Evolutionary conservation across 352 stramenopile species (phyloP).

Genomic region (Pythium monospermum): DNA sequence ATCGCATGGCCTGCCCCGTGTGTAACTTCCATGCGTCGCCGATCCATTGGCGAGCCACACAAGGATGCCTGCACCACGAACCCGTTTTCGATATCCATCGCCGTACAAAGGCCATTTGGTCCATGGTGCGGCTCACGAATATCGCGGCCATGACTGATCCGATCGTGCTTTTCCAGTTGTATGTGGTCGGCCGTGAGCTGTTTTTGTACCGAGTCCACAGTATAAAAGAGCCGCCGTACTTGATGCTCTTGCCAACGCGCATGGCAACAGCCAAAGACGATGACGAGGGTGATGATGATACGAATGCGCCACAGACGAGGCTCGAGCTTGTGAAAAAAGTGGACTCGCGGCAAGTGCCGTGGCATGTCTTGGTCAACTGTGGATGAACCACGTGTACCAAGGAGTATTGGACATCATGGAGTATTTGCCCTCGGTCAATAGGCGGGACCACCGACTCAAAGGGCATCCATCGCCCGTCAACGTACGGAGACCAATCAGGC

Average conservation of each 20-base stretch:
- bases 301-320: neutral
- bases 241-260: no score
- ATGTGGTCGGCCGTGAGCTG: no score
- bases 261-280: no score
- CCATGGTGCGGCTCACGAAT: neutral
- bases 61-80: constrained; percentile 11
- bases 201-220: no score
- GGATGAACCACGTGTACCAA: neutral
- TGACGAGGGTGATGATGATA: neutral
- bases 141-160: neutral
- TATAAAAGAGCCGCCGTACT: no score
- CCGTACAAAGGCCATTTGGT: neutral
- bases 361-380: constrained; percentile 9
- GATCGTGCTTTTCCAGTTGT: neutral
- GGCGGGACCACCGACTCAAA: no score
- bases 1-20: neutral
- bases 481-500: no score
- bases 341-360: constrained; percentile 2
- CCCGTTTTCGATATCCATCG: constrained; percentile 1
- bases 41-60: constrained; percentile 7
- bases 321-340: neutral
- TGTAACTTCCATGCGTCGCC: constrained; percentile 1
- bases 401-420: no score
- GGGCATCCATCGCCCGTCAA: no score
- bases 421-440: no score